Evolutionary conservation across 345 rosid genomes (phyloP), one percentile per base, ranked within the genome.

Genomic region (Eucalyptus erythrocorys): DNA sequence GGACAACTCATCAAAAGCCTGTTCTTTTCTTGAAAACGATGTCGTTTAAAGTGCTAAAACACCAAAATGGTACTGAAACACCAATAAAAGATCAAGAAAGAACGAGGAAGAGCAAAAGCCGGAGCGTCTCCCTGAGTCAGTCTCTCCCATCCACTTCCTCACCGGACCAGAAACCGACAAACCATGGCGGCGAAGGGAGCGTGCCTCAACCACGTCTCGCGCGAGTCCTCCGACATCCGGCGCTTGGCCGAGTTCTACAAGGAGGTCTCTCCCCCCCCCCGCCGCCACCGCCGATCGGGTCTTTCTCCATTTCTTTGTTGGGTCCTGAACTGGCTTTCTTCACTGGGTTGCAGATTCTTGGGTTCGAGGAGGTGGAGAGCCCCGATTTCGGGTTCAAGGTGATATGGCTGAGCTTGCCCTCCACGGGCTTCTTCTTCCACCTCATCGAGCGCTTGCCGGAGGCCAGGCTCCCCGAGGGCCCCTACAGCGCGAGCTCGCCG

Each of bases 401-500:
- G 64, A 94, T 95, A 89, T 97, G 99, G 99, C 92, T 96, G 92
- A 94, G 93, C 87, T 90, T 97, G 85, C 93, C 94, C 21, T 93
- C 95, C 59, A 93, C 94, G n/a, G 86, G 79, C 37, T 93, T 95
- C 91, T 87, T 93, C 49, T 87, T 97, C 88, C 99, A 97, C 89
- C 92, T 97, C 68, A 96, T 97, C 82, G 98, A 97, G 91, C 92
- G 98, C 89, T 92, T 81, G 92, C 93, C 95, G 76, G 90, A 86
- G 71, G 89, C 95, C n/a, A 95, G 92, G 88, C 98, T 97, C 86
- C 98, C 99, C 3, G 98, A 97, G 90, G 93, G 99, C 76, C 99
- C 99, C 12, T 97, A 90, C 91, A 96, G 97, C 89, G 92, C 98
- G 71, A 68, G 93, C 16, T 90, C 96, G 0, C 92, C 97, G 1